These are phyloP conservation scores for Cladophialophora bantiana DNA, from an alignment of 2,329 filamentous ascomycete genomes.

Conservation along the genomic window DNA sequence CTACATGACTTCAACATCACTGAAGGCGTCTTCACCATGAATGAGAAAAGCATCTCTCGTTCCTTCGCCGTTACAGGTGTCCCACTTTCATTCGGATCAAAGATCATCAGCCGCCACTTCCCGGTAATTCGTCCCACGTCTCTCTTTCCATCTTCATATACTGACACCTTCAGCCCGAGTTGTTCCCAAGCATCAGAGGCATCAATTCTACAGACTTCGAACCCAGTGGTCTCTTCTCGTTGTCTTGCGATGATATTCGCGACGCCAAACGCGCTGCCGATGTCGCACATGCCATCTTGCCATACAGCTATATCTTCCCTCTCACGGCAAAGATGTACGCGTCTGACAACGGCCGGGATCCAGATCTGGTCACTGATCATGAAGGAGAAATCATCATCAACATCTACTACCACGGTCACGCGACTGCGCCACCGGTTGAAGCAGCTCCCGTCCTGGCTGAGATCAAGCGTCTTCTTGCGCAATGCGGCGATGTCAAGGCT, in stretches of 20 bases:
- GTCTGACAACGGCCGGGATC: conserved; percentile 42
- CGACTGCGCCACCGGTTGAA: conserved; percentile 13
- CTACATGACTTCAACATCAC: conserved; percentile 25
- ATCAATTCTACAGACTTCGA: conserved; percentile 48
- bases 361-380: conserved; percentile 50
- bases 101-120: conserved; percentile 49
- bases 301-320: conserved; percentile 58
- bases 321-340: conserved; percentile 57
- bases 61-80: conserved; percentile 38
- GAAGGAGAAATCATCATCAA: conserved; percentile 65
- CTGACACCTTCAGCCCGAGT: conserved; percentile 37
- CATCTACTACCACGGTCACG: conserved; percentile 51
- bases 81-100: conserved; percentile 44
- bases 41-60: conserved; percentile 31
- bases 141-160: background rate
- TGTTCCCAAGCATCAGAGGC: conserved; percentile 46
- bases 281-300: conserved; percentile 53
- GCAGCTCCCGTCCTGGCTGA: conserved; percentile 56
- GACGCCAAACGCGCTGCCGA: conserved; percentile 63
- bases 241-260: conserved; percentile 67
- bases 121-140: conserved; percentile 44
- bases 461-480: conserved; percentile 47
- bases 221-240: conserved; percentile 53
- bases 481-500: conserved; percentile 50
- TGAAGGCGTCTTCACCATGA: conserved; percentile 37